Conservation (phyloP, 371 early-diverging fungal species). For the Actinomucor elegans region DNA sequence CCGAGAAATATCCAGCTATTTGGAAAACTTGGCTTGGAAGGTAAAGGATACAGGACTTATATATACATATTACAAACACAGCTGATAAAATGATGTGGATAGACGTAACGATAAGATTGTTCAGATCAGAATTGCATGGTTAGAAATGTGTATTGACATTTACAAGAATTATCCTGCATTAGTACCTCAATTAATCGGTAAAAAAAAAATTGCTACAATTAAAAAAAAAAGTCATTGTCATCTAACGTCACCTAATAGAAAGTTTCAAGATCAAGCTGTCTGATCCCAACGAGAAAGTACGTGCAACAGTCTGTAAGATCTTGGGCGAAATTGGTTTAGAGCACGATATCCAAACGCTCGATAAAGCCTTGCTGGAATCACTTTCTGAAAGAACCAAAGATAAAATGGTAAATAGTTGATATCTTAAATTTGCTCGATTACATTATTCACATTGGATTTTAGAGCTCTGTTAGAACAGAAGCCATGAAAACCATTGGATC, state of each 20-base stretch:
- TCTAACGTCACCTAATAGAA: conserved; percentile 19
- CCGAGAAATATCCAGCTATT: conserved; percentile 72
- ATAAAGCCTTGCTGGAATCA: conserved; percentile 59
- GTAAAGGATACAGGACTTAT: too few species aligned
- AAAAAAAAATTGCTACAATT: too few species aligned
- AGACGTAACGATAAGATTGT: conserved; percentile 78
- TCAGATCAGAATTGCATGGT: conserved; percentile 73
- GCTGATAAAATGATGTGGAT: background rate
- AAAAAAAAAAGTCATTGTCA: too few species aligned
- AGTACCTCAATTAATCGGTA: conserved; percentile 69
- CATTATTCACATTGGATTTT: background rate
- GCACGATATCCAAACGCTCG: conserved; percentile 50
- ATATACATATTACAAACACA: background rate
- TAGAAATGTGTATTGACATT: conserved; percentile 65
- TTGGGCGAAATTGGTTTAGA: conserved; percentile 64
- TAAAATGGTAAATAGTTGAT: conserved; percentile 66
- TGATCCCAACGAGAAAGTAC: conserved; percentile 95
- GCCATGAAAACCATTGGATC: conserved; percentile 73
- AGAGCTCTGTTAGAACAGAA: conserved; percentile 66
- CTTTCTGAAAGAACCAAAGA: conserved; percentile 84
- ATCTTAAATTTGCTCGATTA: too few species aligned
- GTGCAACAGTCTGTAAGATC: conserved; percentile 70
- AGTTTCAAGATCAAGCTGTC: conserved; percentile 70
- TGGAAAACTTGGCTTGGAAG: conserved; percentile 91
- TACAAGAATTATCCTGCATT: conserved; percentile 70